A percentile compares a stretch with the other conserved stretches of the same genome.
Conservation (phyloP, 495 filamentous ascomycete genomes). For the Lophiostoma macrostomum region DNA sequence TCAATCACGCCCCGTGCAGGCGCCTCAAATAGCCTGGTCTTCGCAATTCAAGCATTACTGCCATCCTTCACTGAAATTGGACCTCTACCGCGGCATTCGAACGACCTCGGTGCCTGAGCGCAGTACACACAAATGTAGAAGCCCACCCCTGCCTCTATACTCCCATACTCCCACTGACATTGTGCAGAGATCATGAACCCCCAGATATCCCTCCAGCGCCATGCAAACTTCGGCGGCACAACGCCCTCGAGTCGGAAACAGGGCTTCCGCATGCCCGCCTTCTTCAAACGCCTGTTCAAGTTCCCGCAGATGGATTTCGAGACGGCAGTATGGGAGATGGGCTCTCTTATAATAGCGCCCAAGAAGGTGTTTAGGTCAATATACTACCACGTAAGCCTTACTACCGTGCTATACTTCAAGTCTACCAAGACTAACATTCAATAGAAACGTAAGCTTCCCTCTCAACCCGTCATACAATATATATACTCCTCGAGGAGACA, state of each 20-base stretch:
- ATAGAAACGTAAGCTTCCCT: slow-evolving; percentile 57
- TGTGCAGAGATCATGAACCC: slow-evolving; percentile 51
- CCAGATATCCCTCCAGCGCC: slow-evolving; percentile 60
- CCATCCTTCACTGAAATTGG: too few relatives aligned
- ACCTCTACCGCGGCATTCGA: too few relatives aligned
- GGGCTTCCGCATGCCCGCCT: slow-evolving; percentile 50
- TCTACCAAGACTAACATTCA: slow-evolving; percentile 27
- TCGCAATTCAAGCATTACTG: too few relatives aligned
- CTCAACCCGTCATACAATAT: neutral
- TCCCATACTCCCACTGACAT: neutral
- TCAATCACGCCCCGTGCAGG: too few relatives aligned
- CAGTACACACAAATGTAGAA: too few relatives aligned
- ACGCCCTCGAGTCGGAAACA: slow-evolving; percentile 50
- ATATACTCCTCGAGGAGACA: neutral
- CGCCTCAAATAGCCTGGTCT: too few relatives aligned
- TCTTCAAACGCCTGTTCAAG: slow-evolving; percentile 49
- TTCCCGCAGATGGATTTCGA: slow-evolving; percentile 49
- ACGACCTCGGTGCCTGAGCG: too few relatives aligned
- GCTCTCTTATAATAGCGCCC: slow-evolving; percentile 65
- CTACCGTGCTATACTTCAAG: neutral
- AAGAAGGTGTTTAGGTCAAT: slow-evolving; percentile 76
- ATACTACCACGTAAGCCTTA: slow-evolving; percentile 66
- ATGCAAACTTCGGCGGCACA: slow-evolving; percentile 56
- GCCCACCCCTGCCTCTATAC: too few relatives aligned
- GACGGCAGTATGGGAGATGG: slow-evolving; percentile 81